These are phyloP conservation scores for Debaryomycetaceae sp. DNA, from an alignment of 1,139 yeast genomes.

Conservation along the genomic window DNA sequence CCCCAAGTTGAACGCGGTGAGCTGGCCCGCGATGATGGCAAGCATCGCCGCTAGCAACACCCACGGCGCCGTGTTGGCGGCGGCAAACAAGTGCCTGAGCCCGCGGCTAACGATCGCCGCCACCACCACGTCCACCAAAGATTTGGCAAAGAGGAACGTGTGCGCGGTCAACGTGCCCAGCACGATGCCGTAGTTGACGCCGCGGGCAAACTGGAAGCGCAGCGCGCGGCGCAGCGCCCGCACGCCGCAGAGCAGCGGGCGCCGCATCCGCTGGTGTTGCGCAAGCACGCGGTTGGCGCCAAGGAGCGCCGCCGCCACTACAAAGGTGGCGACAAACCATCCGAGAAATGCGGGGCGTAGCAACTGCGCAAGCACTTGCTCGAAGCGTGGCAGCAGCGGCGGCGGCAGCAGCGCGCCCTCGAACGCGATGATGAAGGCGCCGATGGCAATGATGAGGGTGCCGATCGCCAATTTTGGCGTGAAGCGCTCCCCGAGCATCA, in stretches of 20 bases:
- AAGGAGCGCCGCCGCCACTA: constrained; percentile 23
- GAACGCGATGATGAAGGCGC: constrained; percentile 78
- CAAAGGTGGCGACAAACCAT: constrained; percentile 39
- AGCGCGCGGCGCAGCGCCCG: constrained; percentile 11
- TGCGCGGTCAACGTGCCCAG: constrained; percentile 85
- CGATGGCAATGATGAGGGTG: constrained; percentile 63
- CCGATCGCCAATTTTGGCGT: constrained; percentile 57
- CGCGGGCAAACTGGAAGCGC: constrained; percentile 35
- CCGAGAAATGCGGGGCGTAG: constrained; percentile 24
- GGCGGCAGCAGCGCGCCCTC: constrained; percentile 45
- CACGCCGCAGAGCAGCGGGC: background rate
- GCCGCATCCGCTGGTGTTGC: constrained; percentile 8
- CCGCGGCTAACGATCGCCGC: constrained; percentile 34
- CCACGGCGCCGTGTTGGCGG: constrained; percentile 33
- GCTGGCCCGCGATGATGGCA: constrained; percentile 67
- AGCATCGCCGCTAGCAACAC: constrained; percentile 56
- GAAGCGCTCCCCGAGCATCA: constrained; percentile 64
- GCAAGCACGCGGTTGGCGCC: constrained; percentile 18
- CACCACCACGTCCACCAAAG: constrained; percentile 66
- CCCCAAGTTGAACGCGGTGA: constrained; percentile 72
- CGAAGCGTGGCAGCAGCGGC: constrained; percentile 18
- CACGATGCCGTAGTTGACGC: constrained; percentile 60
- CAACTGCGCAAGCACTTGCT: constrained; percentile 22
- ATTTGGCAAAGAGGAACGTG: constrained; percentile 78
- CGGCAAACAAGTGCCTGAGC: constrained; percentile 17